These are phyloP conservation scores for Chlorokybus atmophyticus DNA, from an alignment of 139 green algal species.

Conservation along the genomic window DNA sequence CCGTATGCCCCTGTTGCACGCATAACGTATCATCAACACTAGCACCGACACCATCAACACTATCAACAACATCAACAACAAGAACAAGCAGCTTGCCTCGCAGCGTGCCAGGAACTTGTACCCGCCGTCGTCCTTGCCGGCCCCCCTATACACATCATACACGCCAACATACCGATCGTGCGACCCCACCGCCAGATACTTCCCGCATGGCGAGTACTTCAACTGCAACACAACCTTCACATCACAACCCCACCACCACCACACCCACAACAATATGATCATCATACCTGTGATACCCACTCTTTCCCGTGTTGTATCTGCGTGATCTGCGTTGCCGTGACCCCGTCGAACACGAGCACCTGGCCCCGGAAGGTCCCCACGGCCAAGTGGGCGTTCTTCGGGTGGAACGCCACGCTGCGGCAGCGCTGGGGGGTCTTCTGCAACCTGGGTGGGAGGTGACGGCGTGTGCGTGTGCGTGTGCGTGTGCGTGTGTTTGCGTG, in stretches of 20 bases:
- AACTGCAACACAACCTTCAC: too few species aligned
- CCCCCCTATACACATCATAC: conserved; percentile 9
- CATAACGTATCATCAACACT: too few species aligned
- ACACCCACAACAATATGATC: too few species aligned
- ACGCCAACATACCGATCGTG: conserved; percentile 18
- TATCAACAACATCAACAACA: too few species aligned
- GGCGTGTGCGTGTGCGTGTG: too few species aligned
- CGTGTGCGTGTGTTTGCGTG: too few species aligned
- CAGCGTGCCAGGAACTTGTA: conserved; percentile 1
- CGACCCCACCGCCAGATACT: conserved; percentile 21
- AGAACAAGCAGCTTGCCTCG: neutral
- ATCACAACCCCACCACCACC: too few species aligned
- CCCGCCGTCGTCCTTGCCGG: neutral
- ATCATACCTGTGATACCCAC: conserved; percentile 1
- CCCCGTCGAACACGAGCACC: conserved; percentile 7
- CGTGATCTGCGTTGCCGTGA: conserved; percentile 7
- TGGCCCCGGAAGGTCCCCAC: conserved; percentile 6
- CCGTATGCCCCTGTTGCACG: conserved; percentile 16
- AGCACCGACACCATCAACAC: neutral
- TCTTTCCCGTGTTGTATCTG: conserved; percentile 6
- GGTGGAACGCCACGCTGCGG: neutral
- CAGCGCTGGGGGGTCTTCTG: conserved; percentile 4
- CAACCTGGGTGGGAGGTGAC: too few species aligned
- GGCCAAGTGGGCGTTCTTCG: conserved; percentile 5
- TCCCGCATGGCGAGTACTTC: conserved; percentile 17